Evolutionary conservation across 164 flowering plant genomes (phyloP), one percentile per base, ranked within the genome.

Genomic region (Houttuynia cordata): DNA sequence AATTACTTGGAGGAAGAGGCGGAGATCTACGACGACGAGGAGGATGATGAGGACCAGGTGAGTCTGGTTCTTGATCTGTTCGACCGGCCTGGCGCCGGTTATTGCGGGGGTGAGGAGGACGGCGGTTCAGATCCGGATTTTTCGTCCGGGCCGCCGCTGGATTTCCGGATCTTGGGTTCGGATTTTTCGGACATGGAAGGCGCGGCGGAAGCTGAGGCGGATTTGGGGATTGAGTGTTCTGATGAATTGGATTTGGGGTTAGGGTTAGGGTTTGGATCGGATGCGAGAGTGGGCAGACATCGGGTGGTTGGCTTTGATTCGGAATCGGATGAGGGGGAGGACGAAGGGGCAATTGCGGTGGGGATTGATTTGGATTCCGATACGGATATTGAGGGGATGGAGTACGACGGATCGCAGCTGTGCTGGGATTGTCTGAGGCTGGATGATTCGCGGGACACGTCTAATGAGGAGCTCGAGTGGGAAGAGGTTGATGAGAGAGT

Each of bases 391-490:
- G 69, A 71, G 65, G 80, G 57, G 13, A 42, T 25, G 8, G 81
- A 78, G 30, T 80, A 73, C 59, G 41, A 59, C 7, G 75, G 68
- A 58, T 60, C 70, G 40, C 81, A 73, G 4, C 80, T 86, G 49
- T 71, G 79, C 67, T 81, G 83, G 93, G 91, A 84, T 75, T 79
- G 85, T 7, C 73, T 86, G 47, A 80, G 73, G 18, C 66, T 84
- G 71, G 88, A 84, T 34, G 86, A 82, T 69, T 77, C 62, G 15
- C 67, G 74, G 30, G 74, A 65, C 3, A 23, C 58, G 0, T 2
- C 37, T 6, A 71, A 66, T 67, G 88, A 78, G 25, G 94, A 85
- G 56, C 81, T 81, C 24, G 93, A 86, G 74, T 89, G 97, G 94
- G 97, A 87, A 69, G 91, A 85, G 67, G 83, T 89, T 7, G 86